These are phyloP conservation scores for Chrysanthemum seticuspe DNA, from an alignment of 129 eudicot species.

Conservation along the genomic window DNA sequence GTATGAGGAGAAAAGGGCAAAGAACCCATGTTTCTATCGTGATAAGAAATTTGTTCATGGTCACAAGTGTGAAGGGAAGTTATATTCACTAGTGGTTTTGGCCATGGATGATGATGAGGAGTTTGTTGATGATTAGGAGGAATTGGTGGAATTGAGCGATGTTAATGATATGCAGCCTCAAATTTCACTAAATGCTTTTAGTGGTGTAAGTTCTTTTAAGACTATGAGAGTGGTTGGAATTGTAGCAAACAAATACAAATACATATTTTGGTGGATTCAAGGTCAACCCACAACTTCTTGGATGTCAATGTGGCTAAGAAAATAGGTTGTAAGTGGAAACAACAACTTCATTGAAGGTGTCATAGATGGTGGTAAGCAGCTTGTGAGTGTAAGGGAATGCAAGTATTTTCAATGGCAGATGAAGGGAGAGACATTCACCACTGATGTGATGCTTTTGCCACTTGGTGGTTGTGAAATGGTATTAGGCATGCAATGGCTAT, in stretches of 20 bases:
- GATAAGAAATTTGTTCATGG: too few relatives aligned
- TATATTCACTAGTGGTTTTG: too few relatives aligned
- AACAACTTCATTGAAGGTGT: neutral
- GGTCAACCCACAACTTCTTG: neutral
- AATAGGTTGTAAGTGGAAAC: neutral
- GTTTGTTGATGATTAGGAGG: too few relatives aligned
- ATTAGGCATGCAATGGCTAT: neutral
- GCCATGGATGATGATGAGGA: too few relatives aligned
- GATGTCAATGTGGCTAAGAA: neutral
- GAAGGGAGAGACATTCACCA: neutral
- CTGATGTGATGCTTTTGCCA: neutral
- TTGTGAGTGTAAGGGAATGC: neutral
- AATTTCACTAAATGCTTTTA: neutral
- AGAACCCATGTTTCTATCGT: too few relatives aligned
- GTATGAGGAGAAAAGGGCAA: too few relatives aligned
- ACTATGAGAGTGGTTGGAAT: neutral
- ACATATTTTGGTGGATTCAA: neutral
- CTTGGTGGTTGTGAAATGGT: too few relatives aligned
- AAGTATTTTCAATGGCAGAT: neutral
- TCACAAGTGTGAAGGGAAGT: too few relatives aligned
- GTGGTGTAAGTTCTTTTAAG: neutral
- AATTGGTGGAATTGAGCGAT: too few relatives aligned
- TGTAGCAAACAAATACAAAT: neutral
- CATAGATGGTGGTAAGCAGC: neutral
- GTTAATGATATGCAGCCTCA: neutral